Base-by-base conservation (phyloP, 2,329 filamentous ascomycete species). In the Epichloe brachyelytri region DNA sequence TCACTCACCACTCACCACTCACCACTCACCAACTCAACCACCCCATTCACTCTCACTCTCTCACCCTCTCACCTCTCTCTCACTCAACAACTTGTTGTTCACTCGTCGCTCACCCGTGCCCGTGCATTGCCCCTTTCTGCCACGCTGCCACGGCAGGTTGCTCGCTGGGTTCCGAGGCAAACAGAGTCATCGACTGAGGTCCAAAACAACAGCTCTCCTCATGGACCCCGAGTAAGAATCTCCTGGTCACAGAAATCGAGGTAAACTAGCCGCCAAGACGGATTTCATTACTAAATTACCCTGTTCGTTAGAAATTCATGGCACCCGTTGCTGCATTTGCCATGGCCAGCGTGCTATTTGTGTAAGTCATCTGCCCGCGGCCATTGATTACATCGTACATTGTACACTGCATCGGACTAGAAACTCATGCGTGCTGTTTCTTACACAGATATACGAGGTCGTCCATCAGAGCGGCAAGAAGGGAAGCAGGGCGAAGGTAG, bases 261-360 rank as follows among this genome's bases (percentile, higher is more conserved):
- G 30, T 12, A 33, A 11, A n/a, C 43, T n/a, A 17, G 20, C 22
- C 20, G 4, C 8, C 12, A 45, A 30, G 15, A 30, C 43, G 20
- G 20, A 30, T 10, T 8, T 15, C 12, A n/a, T 45, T 3, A 33
- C 43, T 45, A 5, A 44, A n/a, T 2, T 30, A 34, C n/a, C 20
- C 43, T 12, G 14, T 4, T 5, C 15, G 12, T 30, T 22, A 74
- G 71, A 71, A 64, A 38, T 63, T 77, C 51, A 71, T 72, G 53
- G 72, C 73, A 49, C 75, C 75, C 8, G 61, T 72, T 20, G 75
- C 75, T 17, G 75, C 75, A 39, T 76, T 77, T 54, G 73, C 72
- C 17, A 78, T 78, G 75, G 75, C 75, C 3, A 65, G 68, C 45
- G 60, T 78, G 12, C 63, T 78, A 20, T 72, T 78, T 52, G 71